Base-by-base conservation (phyloP, 352 stramenopile genomes). In the Blastocystis sp. region DNA sequence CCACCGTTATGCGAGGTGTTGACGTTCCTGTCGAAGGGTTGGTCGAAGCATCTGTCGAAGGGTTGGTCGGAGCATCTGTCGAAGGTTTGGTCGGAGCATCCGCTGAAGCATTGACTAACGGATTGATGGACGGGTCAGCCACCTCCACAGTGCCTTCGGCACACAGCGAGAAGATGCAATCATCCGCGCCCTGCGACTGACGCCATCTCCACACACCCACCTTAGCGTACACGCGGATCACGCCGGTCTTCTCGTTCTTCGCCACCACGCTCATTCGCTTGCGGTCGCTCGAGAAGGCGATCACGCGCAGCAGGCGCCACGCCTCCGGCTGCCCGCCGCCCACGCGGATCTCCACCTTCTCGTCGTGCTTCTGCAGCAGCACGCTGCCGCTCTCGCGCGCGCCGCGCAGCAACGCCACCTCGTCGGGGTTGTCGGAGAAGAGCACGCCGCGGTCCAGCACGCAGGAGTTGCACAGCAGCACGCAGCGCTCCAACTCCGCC, bases 231-330 rank as follows among this genome's bases (percentile, higher is more conserved):
- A 81, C 5, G 28, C 48, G 28, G 38, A 96, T 92, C 64, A 90
- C 90, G 23, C 91, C 93, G 52, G 93, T 91, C 3, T 90, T 71
- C 0, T 91, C 91, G 41, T 94, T 91, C 40, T 94, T 92, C 41
- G 98, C 93, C 48, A 99, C 91, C 52, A 99, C 94, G 23, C 94
- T 98, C 96, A 99, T 99, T 78, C 97, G 91, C 91, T 99, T 99
- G 14, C 97, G 92, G 71, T 98, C 93, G 71, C 94, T 97, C 90
- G 98, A 97, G 91, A 99, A 99, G 89, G 98, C 96, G 67, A 98
- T 95, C 3, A 98, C 92, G 66, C 97, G 96, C 70, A 98, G 90
- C 78, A 98, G 93, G 77, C 94, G 90, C 91, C 94, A 98, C 23
- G 92, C 93, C 91, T 94, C 45, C 23, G 45, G 59, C 64, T 67